These are phyloP conservation scores for Wolfiporia cocos DNA, from an alignment of 1,284 basidiomycete genomes.

Conservation along the genomic window DNA sequence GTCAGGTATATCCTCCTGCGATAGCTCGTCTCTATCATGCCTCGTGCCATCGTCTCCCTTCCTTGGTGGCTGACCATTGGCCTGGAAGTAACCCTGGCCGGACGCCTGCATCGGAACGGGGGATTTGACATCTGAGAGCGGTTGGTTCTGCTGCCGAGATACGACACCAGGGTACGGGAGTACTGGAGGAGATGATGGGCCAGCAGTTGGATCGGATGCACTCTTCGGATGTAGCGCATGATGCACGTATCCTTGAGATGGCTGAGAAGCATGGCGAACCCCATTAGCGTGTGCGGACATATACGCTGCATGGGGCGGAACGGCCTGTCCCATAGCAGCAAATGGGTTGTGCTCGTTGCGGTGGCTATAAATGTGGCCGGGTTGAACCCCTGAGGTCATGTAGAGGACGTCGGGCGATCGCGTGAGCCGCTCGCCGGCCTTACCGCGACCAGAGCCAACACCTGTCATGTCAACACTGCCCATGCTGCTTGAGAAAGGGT, in stretches of 20 bases:
- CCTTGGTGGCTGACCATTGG: background rate
- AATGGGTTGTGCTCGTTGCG: slow-evolving; percentile 17
- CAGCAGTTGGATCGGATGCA: no score
- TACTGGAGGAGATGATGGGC: no score
- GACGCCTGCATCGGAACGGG: background rate
- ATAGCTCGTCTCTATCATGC: slow-evolving; percentile 3
- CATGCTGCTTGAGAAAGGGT: slow-evolving; percentile 35
- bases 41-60: background rate
- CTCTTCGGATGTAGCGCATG: no score
- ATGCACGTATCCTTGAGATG: no score
- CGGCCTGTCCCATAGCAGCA: slow-evolving; percentile 3
- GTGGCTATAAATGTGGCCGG: slow-evolving; percentile 1
- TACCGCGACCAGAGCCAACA: slow-evolving; percentile 38
- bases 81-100: background rate
- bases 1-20: slow-evolving; percentile 8
- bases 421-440: slow-evolving; percentile 22
- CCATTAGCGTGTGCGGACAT: no score
- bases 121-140: background rate
- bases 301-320: background rate
- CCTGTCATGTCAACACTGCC: slow-evolving; percentile 45
- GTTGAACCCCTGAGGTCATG: slow-evolving; percentile 12
- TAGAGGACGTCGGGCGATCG: slow-evolving; percentile 42
- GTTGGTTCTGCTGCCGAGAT: no score
- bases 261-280: no score
- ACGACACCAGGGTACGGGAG: no score